These are phyloP conservation scores for Hymenoscyphus fructigenus DNA, from an alignment of 2,329 filamentous ascomycete genomes.

Conservation along the genomic window DNA sequence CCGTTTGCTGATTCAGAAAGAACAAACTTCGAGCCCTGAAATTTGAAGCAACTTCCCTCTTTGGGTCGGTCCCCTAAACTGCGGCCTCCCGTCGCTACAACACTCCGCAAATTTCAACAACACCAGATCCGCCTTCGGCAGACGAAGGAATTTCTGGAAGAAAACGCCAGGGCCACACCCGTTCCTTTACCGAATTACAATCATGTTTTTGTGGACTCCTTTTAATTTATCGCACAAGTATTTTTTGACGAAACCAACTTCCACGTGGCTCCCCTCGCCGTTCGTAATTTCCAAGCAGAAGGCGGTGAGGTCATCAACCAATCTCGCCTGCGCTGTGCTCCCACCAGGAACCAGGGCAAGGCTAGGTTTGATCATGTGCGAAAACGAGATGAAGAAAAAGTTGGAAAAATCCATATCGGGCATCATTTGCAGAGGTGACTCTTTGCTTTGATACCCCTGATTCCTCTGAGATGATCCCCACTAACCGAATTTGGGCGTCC, in stretches of 20 bases:
- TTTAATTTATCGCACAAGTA: neutral
- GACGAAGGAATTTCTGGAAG: neutral
- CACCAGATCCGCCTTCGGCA: neutral
- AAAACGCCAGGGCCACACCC: neutral
- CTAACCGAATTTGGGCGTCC: neutral
- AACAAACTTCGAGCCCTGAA: neutral
- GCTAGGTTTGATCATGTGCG: slow-evolving; percentile 5
- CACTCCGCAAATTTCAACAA: slow-evolving; percentile 1
- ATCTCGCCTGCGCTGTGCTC: neutral
- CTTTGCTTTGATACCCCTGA: neutral
- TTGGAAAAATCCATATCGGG: slow-evolving; percentile 9
- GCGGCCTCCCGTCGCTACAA: neutral
- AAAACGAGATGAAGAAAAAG: slow-evolving; percentile 9
- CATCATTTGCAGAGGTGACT: neutral
- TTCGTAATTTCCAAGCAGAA: slow-evolving; percentile 4
- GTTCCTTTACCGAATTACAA: neutral
- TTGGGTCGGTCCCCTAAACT: neutral
- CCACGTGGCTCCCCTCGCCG: neutral
- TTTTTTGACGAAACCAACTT: neutral
- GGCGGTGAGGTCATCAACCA: slow-evolving; percentile 12
- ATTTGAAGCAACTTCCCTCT: no score
- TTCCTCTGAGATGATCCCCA: slow-evolving; percentile 3
- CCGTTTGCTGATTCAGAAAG: neutral
- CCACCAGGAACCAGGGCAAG: neutral
- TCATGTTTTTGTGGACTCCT: neutral